Percentiles rank a stretch among this genome's conserved stretches.
phyloP scores from a whole-genome alignment of 441 rosid species.

The Gossypium gossypioides region DNA sequence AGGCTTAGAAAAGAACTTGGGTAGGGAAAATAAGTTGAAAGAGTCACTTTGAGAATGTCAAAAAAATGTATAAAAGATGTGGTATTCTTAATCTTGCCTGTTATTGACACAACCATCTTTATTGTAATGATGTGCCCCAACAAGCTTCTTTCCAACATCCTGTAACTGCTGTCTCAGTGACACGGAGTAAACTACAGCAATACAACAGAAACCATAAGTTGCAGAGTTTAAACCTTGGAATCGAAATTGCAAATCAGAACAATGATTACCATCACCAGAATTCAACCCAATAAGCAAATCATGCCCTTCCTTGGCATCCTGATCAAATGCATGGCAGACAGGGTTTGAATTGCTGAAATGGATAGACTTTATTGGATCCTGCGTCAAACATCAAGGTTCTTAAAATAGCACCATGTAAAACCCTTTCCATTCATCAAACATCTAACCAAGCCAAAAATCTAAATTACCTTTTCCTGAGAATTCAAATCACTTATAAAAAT shows the following conservation, averaged over 20 bases:
- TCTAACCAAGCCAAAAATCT: constrained; percentile 3
- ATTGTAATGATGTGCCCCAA: constrained; percentile 81
- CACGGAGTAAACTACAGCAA: constrained; percentile 70
- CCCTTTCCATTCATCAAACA: constrained; percentile 1
- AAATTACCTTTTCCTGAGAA: constrained; percentile 86
- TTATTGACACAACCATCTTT: constrained; percentile 88
- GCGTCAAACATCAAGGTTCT: constrained; percentile 20
- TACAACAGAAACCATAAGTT: constrained; percentile 24
- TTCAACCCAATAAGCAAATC: constrained; percentile 83
- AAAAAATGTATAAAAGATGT: not conserved
- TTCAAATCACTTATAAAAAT: constrained; percentile 85
- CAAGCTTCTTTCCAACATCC: constrained; percentile 85
- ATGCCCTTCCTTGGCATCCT: constrained; percentile 93
- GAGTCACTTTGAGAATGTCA: not conserved
- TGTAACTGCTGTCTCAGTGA: constrained; percentile 92
- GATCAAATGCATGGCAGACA: constrained; percentile 90
- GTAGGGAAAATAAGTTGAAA: not conserved
- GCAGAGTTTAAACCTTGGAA: constrained; percentile 14
- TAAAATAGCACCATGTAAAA: not conserved
- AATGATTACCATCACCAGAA: constrained; percentile 82
- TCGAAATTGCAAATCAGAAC: constrained; percentile 14
- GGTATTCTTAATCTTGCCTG: constrained; percentile 44
- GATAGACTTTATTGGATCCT: constrained; percentile 95
- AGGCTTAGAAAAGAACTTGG: not conserved
- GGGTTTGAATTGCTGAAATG: constrained; percentile 87